Evolutionary conservation across 2,329 filamentous ascomycete genomes (phyloP), one percentile per base, ranked within the genome.

Genomic region (Samsoniella hepiali): DNA sequence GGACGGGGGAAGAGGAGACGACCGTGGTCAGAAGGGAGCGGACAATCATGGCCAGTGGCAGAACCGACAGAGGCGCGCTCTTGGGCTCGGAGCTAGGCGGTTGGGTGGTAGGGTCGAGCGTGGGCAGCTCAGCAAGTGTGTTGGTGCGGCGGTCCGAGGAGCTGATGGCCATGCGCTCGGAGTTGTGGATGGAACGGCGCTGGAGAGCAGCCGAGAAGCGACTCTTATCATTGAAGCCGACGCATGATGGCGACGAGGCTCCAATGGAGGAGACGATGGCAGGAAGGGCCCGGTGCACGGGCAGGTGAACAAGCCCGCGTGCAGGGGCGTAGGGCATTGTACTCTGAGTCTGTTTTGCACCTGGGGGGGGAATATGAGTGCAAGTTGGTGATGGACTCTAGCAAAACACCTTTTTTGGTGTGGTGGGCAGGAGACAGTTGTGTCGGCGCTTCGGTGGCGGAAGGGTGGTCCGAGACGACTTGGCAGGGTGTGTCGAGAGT

Each of bases 21-120:
- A 83, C 82, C 6, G 85, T 89, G 61, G 89, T 90, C 67, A 85
- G 79, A 63, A 91, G 83, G 9, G 88, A 91, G 64, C 90, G 87
- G 22, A 93, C 74, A 44, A 93, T 79, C 64, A 85, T 86, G 63
- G 79, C 80, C 3, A 91, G 77, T 0, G 90, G 89, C 42, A 93
- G 81, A 47, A 90, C 81, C 0, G 88, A 84, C 29, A 93, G 80
- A 1, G 87, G 82, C n/a, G 75, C 73, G 54, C 74, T 73, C 54
- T 65, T 64, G 42, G 72, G 62, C 49, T 71, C 68, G 54, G 68
- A 61, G 58, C 65, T 69, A 55, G 71, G 69, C 27, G 72, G 68
- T 45, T 70, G 66, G 3, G 72, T 70, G 59, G 72, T 69, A n/a
- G 71, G 69, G 15, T 73, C 69, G 47, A 58, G 59, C 11, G 58